Base-by-base conservation (phyloP, 1,139 yeast genomes). In the Zygoascus sp. region DNA sequence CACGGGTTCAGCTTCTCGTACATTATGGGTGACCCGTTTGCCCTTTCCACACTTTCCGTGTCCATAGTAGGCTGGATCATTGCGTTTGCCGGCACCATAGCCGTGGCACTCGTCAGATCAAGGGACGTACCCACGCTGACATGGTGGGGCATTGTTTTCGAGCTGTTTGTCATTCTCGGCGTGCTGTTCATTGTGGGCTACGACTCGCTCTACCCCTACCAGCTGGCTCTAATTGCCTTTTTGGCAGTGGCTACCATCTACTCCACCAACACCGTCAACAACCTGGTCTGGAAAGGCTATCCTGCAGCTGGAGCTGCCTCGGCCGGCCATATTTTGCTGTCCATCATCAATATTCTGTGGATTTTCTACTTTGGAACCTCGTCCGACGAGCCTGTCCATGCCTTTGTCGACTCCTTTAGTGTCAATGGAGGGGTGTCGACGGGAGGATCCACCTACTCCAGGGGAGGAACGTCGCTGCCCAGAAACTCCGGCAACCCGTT, bases 131-230 rank as follows among this genome's bases (percentile, higher is more conserved):
- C 96, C 1, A 78, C 80, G 55, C 85, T 92, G 65, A 78, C 94
- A 7, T 92, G 98, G 98, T 92, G 98, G 98, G 96, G 96, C 2
- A 67, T 92, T n/a, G 92, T 85, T 6, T 92, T 81, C 61, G 81
- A 92, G 67, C 70, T 89, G 30, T 55, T 85, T 32, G 61, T 88
- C 35, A 75, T 86, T 25, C 54, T 72, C 6, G 65, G 76, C 30
- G 73, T 89, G 44, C 67, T 81, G 23, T 61, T 79, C 37, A 70
- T 87, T 32, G 84, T 88, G 58, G 74, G 82, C 48, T 77, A 79
- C 59, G 83, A 85, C 64, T 70, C 80, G 45, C 73, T 87, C 50
- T 89, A 85, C 61, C 75, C 80, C 53, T 88, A 92, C 68, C 78
- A 85, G 53, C 70, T 77, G 56, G 80, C 84, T 21, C 52, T 65